Evolutionary conservation across 768 basidiomycete species (phyloP), one percentile per base, ranked within the genome.

Genomic region (Cystobasidium ongulense): DNA sequence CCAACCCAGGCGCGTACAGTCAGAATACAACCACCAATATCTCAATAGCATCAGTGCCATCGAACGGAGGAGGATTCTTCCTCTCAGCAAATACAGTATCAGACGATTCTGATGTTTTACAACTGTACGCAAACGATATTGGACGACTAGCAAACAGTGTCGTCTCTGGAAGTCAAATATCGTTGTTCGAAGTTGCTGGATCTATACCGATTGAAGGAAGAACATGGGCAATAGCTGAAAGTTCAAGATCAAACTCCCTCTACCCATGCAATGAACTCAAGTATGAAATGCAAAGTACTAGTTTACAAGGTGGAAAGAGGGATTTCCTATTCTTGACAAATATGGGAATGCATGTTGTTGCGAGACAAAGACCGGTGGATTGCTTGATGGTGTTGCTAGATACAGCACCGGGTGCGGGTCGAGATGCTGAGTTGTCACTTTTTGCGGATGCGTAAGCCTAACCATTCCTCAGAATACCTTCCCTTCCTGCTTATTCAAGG

Each of bases 301-400:
- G 90, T 78, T 41, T 59, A 29, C 86, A 86, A n/a, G 87, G 89
- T 72, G 83, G 85, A 13, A 84, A 89, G 25, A 84, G 85, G 61
- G 89, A 91, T 78, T 95, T 93, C 80, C 87, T 97, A 84, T 85
- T 97, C 73, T 82, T 97, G 73, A 92, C 89, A 29, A 94, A 92
- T 77, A 88, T 88, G 21, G 93, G 92, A 3, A 80, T 96, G 74
- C 89, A 88, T 23, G 88, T 90, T 80, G 83, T 95, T 66, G 84
- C 85, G 31, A 91, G 92, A 82, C 85, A 90, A 71, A 86, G 92
- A 52, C 88, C 94, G 5, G 81, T 95, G 63, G 95, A 98, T 80
- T 89, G 90, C 75, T 81, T 97, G 66, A 86, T 86, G 80, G 89
- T 87, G 1, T 88, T 90, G 27, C 83, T 98, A 27, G 92, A 95